phyloP scores from a whole-genome alignment of 495 filamentous ascomycete species.

The Tuber melanosporum region DNA sequence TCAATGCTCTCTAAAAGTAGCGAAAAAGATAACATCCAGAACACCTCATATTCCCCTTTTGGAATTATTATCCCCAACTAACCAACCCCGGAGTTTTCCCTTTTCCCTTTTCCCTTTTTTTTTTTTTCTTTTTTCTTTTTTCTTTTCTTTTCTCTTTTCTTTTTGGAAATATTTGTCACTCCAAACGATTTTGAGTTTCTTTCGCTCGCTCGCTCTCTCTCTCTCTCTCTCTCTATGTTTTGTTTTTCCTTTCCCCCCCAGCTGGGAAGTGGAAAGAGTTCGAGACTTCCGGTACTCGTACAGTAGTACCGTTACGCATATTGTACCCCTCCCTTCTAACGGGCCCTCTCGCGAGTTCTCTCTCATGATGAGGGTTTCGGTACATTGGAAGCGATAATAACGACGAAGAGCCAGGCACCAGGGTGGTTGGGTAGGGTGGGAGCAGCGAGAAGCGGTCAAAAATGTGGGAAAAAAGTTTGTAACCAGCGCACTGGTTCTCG shows the following conservation, averaged over 20 bases:
- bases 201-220: too few species aligned
- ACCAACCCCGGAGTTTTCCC: too few species aligned
- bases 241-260: not conserved
- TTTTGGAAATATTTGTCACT: too few species aligned
- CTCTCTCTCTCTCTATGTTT: too few species aligned
- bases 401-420: not conserved
- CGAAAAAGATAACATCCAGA: not conserved
- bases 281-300: not conserved
- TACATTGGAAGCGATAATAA: not conserved
- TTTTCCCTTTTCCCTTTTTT: too few species aligned
- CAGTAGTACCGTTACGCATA: not conserved
- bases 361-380: not conserved
- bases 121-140: too few species aligned
- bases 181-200: too few species aligned
- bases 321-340: not conserved
- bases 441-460: not conserved
- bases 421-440: not conserved
- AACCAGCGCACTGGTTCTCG: constrained; percentile 37
- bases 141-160: too few species aligned
- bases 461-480: constrained; percentile 7
- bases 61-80: not conserved
- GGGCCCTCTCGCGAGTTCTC: not conserved
- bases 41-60: not conserved
- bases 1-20: not conserved
- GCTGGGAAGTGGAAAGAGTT: not conserved